Base-by-base conservation (phyloP, 164 flowering plant genomes). In the Cinnamomum micranthum region DNA sequence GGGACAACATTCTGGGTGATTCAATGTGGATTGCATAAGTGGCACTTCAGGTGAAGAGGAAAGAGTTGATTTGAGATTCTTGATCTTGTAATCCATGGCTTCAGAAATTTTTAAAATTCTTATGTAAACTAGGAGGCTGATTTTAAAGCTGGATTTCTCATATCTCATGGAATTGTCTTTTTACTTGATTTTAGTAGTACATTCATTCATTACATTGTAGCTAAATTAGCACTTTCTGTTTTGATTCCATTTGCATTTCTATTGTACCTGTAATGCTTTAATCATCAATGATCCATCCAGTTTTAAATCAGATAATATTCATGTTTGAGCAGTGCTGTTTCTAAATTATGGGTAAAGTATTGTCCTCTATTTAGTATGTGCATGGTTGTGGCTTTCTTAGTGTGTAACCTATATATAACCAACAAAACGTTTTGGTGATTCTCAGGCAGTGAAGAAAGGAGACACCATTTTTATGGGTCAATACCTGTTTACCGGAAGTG, bases 401-500 rank as follows among this genome's bases (percentile, higher is more conserved):
- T 20, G 12, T 9, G 33, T 62, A 24, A n/a, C 31, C 41, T 17
- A 11, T 13, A 14, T 52, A n/a, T 69, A 62, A 51, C 52, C 47
- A 52, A 47, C 47, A 70, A 17, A 20, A 52, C 22, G 50, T 2
- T 17, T 60, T 71, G 60, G 70, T 66, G 60, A 65, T 80, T 78
- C 86, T 75, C 91, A 94, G 98, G 85, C 91, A 47, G 97, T 94
- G 77, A 88, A 87, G 84, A 84, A 83, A 73, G 98, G 99, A 70
- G 97, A 92, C 79, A 95, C 97, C 74, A 93, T 95, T 69, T 95
- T 95, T 80, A 63, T 95, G 72, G 99, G 99, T 65, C 94, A 93
- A 72, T 95, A 95, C 80, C 82, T 95, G 72, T 95, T 95, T 81
- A 95, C 99, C 17, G 99, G 99, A 78, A 95, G 98, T 86, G 99